Evolutionary conservation across 768 basidiomycete species (phyloP), one percentile per base, ranked within the genome.

Genomic region (Harrya chromipes): DNA sequence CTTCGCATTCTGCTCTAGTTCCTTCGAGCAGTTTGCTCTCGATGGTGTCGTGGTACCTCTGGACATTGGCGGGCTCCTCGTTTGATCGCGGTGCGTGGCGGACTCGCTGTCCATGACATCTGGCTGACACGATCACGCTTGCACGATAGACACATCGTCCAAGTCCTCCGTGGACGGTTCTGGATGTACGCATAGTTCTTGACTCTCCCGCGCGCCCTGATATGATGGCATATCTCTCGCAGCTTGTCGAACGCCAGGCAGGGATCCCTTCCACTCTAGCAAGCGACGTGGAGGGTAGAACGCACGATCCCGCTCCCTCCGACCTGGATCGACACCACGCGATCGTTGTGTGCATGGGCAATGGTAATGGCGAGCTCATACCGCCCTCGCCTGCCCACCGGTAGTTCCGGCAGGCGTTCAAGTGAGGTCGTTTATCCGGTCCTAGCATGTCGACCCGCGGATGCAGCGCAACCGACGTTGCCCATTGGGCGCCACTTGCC

Each of bases 1-100:
- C 33, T 42, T 26, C 26, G 41, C 49, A 36, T 20, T 43, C 41
- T 54, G 17, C 43, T 31, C 13, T 31, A 45, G 45, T 40, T 40
- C 20, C n/a, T 43, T 34, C 16, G 45, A 17, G 50, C 21, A 24
- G 40, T 9, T 23, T 40, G 41, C 19, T 43, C 13, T 31, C 31
- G 46, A 19, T 40, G 46, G 47, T 39, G 41, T 13, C 4, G 33
- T 8, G 26, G 37, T 17, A 29, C 8, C 46, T 35, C 13, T 24
- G n/a, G 19, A 29, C 26, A 29, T 6, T 6, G 33, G 45, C 45
- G 12, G 31, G 53, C 35, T 29, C 9, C 4, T 36, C 23, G 21
- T 35, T n/a, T 26, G 11, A 34, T 36, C 13, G 19, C 45, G n/a
- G 21, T 23, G 11, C 4, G 8, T 14, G 21, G 45, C 39, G 26